Evolutionary conservation across 2,329 filamentous ascomycete genomes (phyloP).

Genomic region (Keithomyces neogunnii): DNA sequence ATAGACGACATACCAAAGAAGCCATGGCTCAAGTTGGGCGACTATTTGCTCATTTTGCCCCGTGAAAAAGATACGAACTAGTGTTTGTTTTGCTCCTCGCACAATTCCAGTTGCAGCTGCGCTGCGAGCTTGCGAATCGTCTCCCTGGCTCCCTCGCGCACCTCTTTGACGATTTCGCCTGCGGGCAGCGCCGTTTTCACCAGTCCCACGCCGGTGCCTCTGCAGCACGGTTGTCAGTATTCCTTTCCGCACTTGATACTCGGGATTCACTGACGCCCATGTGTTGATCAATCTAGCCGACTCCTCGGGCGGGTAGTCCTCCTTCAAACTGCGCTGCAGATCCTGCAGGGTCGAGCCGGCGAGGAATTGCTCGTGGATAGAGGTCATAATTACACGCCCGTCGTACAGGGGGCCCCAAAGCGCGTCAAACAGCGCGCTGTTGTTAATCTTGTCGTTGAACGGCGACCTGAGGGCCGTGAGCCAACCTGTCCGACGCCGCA

Average conservation of each 20-base stretch:
- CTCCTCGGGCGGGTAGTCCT: conserved; percentile 27
- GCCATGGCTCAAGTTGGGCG: not conserved
- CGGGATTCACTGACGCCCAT: conserved; percentile 25
- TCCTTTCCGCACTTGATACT: too few species aligned
- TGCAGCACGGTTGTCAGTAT: conserved; percentile 7
- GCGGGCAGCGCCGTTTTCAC: conserved; percentile 32
- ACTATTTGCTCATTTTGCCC: too few species aligned
- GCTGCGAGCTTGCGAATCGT: conserved; percentile 21
- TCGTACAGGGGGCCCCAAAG: conserved; percentile 36
- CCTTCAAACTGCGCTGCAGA: conserved; percentile 28
- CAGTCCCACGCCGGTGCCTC: conserved; percentile 36
- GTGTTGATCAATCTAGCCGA: conserved; percentile 23
- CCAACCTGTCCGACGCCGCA: too few species aligned
- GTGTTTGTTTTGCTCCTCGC: too few species aligned
- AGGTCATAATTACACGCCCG: conserved; percentile 31
- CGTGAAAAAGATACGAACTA: too few species aligned
- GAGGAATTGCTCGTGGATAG: conserved; percentile 30
- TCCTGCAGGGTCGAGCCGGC: conserved; percentile 33
- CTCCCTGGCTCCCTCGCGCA: conserved; percentile 27
- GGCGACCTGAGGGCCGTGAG: conserved; percentile 18
- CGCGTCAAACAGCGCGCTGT: conserved; percentile 10
- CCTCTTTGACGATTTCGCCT: conserved; percentile 34
- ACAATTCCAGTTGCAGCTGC: not conserved
- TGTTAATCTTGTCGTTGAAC: conserved; percentile 33
- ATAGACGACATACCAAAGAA: conserved; percentile 10